phyloP scores from a whole-genome alignment of 345 rosid species.

The Brassica napus region DNA sequence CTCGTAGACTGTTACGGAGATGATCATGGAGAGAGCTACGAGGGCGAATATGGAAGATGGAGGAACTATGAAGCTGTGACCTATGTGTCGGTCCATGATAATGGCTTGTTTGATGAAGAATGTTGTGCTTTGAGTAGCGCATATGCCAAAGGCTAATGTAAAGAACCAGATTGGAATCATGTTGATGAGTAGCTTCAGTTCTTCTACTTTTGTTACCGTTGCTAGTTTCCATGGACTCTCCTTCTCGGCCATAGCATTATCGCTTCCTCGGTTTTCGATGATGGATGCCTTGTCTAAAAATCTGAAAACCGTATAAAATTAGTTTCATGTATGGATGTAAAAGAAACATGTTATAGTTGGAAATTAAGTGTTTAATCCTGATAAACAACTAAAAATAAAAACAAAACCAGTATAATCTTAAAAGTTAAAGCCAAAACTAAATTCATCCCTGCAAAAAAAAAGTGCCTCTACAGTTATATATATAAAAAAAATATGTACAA shows the following conservation, averaged over 20 bases:
- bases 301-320: slow-evolving; percentile 43
- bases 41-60: slow-evolving; percentile 46
- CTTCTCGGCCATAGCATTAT: slow-evolving; percentile 40
- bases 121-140: slow-evolving; percentile 73
- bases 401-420: background rate
- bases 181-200: slow-evolving; percentile 80
- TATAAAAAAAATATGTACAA: background rate
- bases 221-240: slow-evolving; percentile 74
- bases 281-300: slow-evolving; percentile 92
- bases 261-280: slow-evolving; percentile 39
- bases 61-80: slow-evolving; percentile 44
- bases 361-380: background rate
- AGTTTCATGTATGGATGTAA: background rate
- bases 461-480: background rate
- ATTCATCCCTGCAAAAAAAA: background rate
- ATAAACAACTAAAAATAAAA: background rate
- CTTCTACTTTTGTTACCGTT: slow-evolving; percentile 82
- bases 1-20: slow-evolving; percentile 50
- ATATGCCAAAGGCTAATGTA: slow-evolving; percentile 70
- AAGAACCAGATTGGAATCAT: slow-evolving; percentile 89
- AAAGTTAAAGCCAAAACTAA: background rate
- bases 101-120: slow-evolving; percentile 91
- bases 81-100: slow-evolving; percentile 49
- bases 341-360: background rate
- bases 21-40: slow-evolving; percentile 46